Evolutionary conservation across 1,284 basidiomycete genomes (phyloP), one percentile per base, ranked within the genome.

Genomic region (Ceratobasidium sp.): DNA sequence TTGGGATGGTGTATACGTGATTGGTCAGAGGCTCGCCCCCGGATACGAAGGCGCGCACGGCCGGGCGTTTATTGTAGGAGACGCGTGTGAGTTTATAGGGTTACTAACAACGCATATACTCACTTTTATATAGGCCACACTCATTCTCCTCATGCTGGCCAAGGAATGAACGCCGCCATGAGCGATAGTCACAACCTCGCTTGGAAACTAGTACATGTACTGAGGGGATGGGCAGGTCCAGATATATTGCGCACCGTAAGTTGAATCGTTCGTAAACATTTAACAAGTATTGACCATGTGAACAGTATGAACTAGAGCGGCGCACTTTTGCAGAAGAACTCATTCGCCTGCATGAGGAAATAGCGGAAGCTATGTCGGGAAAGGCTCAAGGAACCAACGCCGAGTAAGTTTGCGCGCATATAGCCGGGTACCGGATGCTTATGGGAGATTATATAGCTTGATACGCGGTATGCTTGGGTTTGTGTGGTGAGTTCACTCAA

Each of bases 191-290:
- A 84, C 55, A 85, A 84, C 75, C 75, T 85, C 28, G 55, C 89
- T 1, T 95, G 94, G 94, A 96, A 96, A 83, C 82, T 96, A 63
- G 87, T 87, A 0, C 90, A 93, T 71, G 94, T 95, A n/a, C 85
- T 95, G 26, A 90, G 90, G 70, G 93, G 93, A 10, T 91, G 90
- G 88, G 92, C 94, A 1, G 86, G 89, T 56, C 86, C 88, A 1
- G 89, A 89, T 0, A 85, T 97, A 13, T 85, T 97, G 26, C 88
- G 91, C 81, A 95, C 95, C 6, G 93, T 93, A 83, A 56, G 90
- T 72, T 5, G 13, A 83, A 23, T 49, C 33, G n/a, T 15, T 46
- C 33, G 15, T 53, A 64, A 13, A 2, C 9, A 2, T 40, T 42
- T 42, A 12, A 56, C 23, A 4, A 12, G 2, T 18, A 23, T 53